Evolutionary conservation across 2,329 filamentous ascomycete genomes (phyloP), one percentile per base, ranked within the genome.

Genomic region (Aspergillus udagawae): DNA sequence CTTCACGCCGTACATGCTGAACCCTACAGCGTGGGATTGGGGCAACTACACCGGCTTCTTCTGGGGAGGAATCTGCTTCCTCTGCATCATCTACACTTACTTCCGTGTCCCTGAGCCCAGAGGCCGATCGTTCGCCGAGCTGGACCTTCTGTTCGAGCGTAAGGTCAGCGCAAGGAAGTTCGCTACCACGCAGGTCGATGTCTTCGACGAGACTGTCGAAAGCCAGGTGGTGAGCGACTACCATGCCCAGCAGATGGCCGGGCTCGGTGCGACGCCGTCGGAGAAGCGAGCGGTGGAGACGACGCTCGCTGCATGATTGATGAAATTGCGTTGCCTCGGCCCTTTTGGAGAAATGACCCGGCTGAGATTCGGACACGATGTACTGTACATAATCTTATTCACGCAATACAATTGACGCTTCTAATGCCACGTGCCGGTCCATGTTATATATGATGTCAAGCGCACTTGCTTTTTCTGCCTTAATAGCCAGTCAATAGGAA

Each of bases 1-100:
- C 3, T 75, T 96, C 44, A 95, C 91, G 0, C 92, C 92, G 0
- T 96, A 95, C 76, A 96, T 96, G 92, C 82, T 96, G 45, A 96
- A 96, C 76, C 91, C 92, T 0, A 82, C 80, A 1, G 88, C 86
- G 0, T 96, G 92, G 92, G 80, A 95, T 74, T 96, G 91, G 92
- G 82, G 85, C 59, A 94, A 94, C 76, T 94, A 84, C 66, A 84
- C 91, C 0, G 91, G 92, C 28, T 95, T 96, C 77, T 95, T 95
- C 79, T 91, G 91, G 89, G 87, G 85, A 14, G 89, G 87, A 0
- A 86, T 91, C 56, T 93, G 90, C 75, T 90, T 91, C 76, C 75
- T 86, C 55, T 94, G 90, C 77, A 85, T 92, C 67, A 76, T 94
- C 17, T 96, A 93, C 76, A 88, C 88, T 0, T 93, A 86, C 70